These are phyloP conservation scores for Mycosphaerella sp. DNA, from an alignment of 2,329 filamentous ascomycete genomes.

Conservation along the genomic window DNA sequence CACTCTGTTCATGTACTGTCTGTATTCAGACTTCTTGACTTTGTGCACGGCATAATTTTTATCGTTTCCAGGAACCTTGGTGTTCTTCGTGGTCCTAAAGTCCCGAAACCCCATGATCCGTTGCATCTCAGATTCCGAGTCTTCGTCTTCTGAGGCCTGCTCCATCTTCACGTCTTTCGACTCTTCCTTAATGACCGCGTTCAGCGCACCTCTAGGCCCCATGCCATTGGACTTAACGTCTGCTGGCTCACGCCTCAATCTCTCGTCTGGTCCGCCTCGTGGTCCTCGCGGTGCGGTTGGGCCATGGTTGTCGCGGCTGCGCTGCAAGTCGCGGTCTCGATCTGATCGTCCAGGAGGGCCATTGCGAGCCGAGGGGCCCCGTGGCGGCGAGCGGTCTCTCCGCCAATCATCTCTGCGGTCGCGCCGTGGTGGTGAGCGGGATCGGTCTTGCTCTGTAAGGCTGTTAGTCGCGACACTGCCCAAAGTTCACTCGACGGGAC, in stretches of 20 bases:
- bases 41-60: constrained; percentile 73
- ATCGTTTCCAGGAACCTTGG: constrained; percentile 79
- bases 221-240: constrained; percentile 6
- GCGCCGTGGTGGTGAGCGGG: constrained; percentile 28
- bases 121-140: constrained; percentile 66
- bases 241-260: constrained; percentile 9
- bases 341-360: constrained; percentile 19
- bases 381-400: constrained; percentile 27
- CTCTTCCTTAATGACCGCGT: constrained; percentile 7
- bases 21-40: constrained; percentile 90
- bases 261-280: constrained; percentile 12
- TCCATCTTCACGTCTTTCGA: constrained; percentile 21
- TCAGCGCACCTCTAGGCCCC: constrained; percentile 1
- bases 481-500: background rate
- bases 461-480: constrained; percentile 12
- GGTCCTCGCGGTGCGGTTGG: constrained; percentile 5
- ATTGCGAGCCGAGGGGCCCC: constrained; percentile 15
- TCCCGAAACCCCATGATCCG: constrained; percentile 84
- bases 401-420: constrained; percentile 28
- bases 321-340: constrained; percentile 20
- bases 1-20: constrained; percentile 91
- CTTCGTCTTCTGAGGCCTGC: constrained; percentile 40
- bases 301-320: constrained; percentile 11
- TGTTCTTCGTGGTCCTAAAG: constrained; percentile 82
- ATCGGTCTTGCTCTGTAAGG: constrained; percentile 26